Evolutionary conservation across 352 stramenopile genomes (phyloP).

Genomic region (Salisapilia sapeloensis): DNA sequence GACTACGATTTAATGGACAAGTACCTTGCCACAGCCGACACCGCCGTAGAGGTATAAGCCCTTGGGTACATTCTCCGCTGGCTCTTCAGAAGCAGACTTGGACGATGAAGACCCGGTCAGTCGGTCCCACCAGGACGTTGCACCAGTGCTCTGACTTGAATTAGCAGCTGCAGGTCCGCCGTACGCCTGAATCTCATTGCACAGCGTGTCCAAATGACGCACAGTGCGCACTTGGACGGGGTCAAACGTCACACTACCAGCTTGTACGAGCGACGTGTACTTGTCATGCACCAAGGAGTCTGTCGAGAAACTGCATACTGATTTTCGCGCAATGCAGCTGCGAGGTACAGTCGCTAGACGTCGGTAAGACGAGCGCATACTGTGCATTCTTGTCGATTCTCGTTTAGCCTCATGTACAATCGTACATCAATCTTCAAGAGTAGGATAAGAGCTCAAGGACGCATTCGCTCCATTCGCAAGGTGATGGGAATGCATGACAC

Average conservation of each 20-base stretch:
- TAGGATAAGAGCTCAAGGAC: too few relatives aligned
- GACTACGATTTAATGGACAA: not conserved
- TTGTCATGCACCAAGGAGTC: constrained; percentile 17
- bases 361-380: too few relatives aligned
- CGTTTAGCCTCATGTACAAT: too few relatives aligned
- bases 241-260: constrained; percentile 44
- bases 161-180: constrained; percentile 12
- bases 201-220: constrained; percentile 41
- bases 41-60: constrained; percentile 94
- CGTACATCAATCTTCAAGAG: too few relatives aligned
- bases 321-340: too few relatives aligned
- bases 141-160: too few relatives aligned
- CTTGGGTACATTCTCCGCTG: constrained; percentile 35
- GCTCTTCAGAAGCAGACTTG: constrained; percentile 2
- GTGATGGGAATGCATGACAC: too few relatives aligned
- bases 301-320: not conserved
- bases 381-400: too few relatives aligned
- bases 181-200: constrained; percentile 31
- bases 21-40: constrained; percentile 88
- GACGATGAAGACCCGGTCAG: constrained; percentile 8
- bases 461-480: too few relatives aligned
- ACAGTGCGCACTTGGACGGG: constrained; percentile 46
- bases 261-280: constrained; percentile 43
- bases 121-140: constrained; percentile 42
- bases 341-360: too few relatives aligned